Base-by-base conservation (phyloP, 2,329 filamentous ascomycete genomes). In the Hypoxylon sp. region DNA sequence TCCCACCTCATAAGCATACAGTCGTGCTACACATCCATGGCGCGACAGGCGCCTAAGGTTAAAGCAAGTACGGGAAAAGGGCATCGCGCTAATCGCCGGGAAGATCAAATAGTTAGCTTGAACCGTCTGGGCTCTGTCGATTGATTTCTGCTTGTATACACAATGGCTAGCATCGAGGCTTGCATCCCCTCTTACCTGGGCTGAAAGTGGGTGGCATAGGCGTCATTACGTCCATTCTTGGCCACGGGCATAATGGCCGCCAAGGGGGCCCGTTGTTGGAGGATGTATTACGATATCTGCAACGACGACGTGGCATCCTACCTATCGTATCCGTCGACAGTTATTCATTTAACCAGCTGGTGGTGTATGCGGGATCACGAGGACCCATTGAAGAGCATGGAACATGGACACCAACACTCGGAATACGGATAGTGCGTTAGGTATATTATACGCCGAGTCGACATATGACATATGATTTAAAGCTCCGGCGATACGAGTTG, bases 341-440 rank as follows among this genome's bases (percentile, higher is more conserved):
- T n/a, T n/a, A n/a, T 11, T 17, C 20, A 56, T 44, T 27, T 31
- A 44, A 49, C 11, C 33, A 22, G 20, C 6, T 53, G 3, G n/a
- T 25, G n/a, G 31, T 31, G 14, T 42, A 27, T 55, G 51, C 30
- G 31, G 40, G 40, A 57, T 57, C 54, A 46, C 40, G 37, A 48
- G 42, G 8, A 33, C 40, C 17, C 27, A 10, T 35, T 13, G 44
- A 25, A 6, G 11, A 57, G n/a, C 7, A 44, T 31, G 27, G 7
- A 11, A 14, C 14, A 17, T 30, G 30, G 33, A 6, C 20, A 46
- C 25, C 1, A 31, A 6, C 7, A 22, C n/a, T 56, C 53, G 14
- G 4, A 46, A 46, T 33, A 22, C 10, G 27, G 22, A 35, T 10
- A 27, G 37, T 31, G 42, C 17, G 20, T 14, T 37, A 4, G 1